Base-by-base conservation (phyloP, 352 stramenopile species). In the Phytophthora capsici region DNA sequence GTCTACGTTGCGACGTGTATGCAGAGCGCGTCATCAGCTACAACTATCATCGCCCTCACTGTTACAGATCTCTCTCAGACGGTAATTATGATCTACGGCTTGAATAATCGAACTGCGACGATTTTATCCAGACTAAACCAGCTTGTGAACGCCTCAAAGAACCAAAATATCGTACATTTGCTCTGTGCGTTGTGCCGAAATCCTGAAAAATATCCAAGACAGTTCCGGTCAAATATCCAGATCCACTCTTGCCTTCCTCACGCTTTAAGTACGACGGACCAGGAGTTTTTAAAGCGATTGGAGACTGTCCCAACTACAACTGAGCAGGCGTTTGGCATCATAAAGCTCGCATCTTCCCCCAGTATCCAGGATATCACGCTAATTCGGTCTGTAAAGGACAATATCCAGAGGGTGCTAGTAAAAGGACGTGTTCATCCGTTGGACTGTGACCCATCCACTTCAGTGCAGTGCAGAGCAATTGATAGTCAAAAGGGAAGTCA, bases 1-100 rank as follows among this genome's bases (percentile, higher is more conserved):
- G 10, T 66, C 4, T 70, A 66, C 54, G 47, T 73, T 20, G 48
- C 66, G 3, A 59, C 53, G 1, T 61, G 41, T 23, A 70, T 73
- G 53, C 59, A 73, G 44, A 58, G 52, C 9, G 17, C 56, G 1
- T 47, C 32, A 1, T 66, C 53, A 5, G 20, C 40, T 16, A 13
- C 28, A 3, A 13, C 57, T 6, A 16, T 66, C 10, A 32, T 22
- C 5, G 16, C 37, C 23, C 59, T 66, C 7, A 66, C 44, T 32
- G 12, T 60, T 20, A 52, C 43, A 12, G 57, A 66, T 43, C n/a
- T 59, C 17, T 16, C 43, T 6, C 57, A 60, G 37, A 54, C 57
- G 9, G 6, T 53, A 1, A 14, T 36, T 8, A 54, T 66, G 49
- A 16, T 60, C 10, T 53, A 66, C 13, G 40, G 57, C 6, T 25